Conservation (phyloP, 108 stramenopile species). For the Chaetoceros tenuissimus region DNA sequence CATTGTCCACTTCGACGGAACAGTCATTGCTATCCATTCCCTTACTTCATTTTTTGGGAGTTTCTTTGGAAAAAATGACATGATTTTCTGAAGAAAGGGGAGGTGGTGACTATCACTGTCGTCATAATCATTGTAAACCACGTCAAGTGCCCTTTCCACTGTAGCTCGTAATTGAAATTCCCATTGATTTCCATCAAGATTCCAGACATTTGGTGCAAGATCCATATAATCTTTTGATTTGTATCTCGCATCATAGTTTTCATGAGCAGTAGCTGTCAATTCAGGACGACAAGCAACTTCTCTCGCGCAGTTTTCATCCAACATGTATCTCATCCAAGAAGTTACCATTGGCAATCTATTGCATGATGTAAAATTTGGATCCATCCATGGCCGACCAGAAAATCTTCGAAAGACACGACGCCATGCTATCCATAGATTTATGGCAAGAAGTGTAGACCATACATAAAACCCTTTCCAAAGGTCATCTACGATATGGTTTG, state of each 20-base stretch:
- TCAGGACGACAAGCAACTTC: conserved; percentile 33
- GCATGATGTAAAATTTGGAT: conserved; percentile 26
- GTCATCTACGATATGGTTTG: background rate
- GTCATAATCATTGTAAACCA: background rate
- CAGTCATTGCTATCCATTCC: conserved; percentile 20
- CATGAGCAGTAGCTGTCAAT: conserved; percentile 11
- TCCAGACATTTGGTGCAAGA: conserved; percentile 12
- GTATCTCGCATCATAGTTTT: background rate
- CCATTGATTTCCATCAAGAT: conserved; percentile 14
- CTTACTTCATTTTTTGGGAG: background rate
- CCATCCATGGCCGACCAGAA: conserved; percentile 41
- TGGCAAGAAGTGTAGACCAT: background rate
- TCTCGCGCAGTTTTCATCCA: conserved; percentile 15
- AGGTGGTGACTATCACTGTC: background rate
- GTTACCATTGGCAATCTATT: conserved; percentile 39
- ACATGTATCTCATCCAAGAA: conserved; percentile 24
- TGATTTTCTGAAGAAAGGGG: too few relatives aligned
- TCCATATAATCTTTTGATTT: background rate
- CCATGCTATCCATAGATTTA: background rate
- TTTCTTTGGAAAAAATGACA: background rate
- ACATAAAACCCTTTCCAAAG: background rate
- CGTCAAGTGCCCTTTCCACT: conserved; percentile 24
- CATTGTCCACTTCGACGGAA: conserved; percentile 46
- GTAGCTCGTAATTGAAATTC: conserved; percentile 23
- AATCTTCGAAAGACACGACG: background rate